phyloP scores from a whole-genome alignment of 306 rosid species.

The Oxytropis ochrocephala region DNA sequence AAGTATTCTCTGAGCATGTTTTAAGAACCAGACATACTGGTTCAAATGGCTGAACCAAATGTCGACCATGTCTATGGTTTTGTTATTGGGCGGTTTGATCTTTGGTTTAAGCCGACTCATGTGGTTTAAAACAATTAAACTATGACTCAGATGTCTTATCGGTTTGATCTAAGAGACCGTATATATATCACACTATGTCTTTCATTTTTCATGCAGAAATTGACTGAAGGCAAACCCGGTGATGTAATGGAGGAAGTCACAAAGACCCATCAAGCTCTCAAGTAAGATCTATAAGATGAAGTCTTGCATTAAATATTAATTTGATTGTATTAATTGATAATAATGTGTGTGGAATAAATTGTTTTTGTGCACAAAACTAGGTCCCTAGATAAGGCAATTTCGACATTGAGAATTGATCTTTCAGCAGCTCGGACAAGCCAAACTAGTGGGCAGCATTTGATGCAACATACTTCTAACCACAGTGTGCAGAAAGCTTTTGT shows the following conservation, averaged over 20 bases:
- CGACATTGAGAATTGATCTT: conserved; percentile 65
- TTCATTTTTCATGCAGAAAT: conserved; percentile 35
- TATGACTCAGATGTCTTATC: too few species aligned
- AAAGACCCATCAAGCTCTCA: conserved; percentile 76
- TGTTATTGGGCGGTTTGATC: too few species aligned
- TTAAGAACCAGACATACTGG: too few species aligned
- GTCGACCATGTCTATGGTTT: too few species aligned
- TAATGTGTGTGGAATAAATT: background rate
- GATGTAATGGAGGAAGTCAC: conserved; percentile 64
- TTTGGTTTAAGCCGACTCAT: too few species aligned
- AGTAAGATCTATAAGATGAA: conserved; percentile 28
- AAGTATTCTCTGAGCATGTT: too few species aligned
- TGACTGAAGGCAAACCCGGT: conserved; percentile 48
- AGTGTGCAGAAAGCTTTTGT: conserved; percentile 59
- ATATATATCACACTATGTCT: background rate
- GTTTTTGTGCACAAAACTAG: conserved; percentile 24
- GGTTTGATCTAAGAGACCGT: background rate
- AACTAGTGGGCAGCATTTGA: conserved; percentile 10
- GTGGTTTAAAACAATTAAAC: too few species aligned
- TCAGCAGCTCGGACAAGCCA: conserved; percentile 45
- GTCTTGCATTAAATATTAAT: background rate
- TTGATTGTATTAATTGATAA: background rate
- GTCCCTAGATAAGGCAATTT: conserved; percentile 68
- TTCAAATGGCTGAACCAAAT: too few species aligned
- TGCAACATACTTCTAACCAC: conserved; percentile 3